These are phyloP conservation scores for Saccharum officinarum DNA, from an alignment of 176 grass and related monocot genomes.

Conservation along the genomic window DNA sequence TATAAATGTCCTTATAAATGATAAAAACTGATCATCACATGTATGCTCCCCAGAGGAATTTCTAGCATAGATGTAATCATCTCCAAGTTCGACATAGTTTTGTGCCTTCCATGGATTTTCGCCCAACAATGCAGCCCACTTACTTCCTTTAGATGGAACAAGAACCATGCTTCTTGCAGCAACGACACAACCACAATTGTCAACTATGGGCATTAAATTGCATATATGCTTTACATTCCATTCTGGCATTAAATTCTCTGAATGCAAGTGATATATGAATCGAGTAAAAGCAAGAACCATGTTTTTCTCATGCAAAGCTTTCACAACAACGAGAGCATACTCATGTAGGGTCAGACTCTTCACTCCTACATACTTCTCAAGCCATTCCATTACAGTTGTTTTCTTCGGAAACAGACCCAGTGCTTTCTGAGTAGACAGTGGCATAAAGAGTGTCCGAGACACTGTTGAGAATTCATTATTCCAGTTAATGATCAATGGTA, in stretches of 20 bases:
- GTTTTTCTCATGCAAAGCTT: constrained; percentile 13
- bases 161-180: constrained; percentile 9
- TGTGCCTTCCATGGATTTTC: constrained; percentile 39
- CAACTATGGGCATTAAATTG: constrained; percentile 18
- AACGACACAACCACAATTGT: constrained; percentile 28
- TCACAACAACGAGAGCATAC: constrained; percentile 15
- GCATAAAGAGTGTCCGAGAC: background rate
- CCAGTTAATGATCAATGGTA: constrained; percentile 34
- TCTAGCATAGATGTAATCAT: constrained; percentile 27
- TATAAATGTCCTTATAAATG: constrained; percentile 30
- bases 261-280: constrained; percentile 35
- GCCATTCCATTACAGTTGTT: constrained; percentile 31
- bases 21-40: constrained; percentile 21
- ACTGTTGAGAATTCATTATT: constrained; percentile 23
- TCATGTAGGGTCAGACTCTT: constrained; percentile 7
- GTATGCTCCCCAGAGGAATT: background rate
- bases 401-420: background rate
- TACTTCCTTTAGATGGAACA: constrained; percentile 35
- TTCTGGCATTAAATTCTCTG: constrained; percentile 25
- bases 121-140: constrained; percentile 41
- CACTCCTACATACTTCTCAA: constrained; percentile 16
- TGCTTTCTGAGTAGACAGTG: constrained; percentile 13
- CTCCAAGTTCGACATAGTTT: constrained; percentile 37
- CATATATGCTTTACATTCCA: constrained; percentile 14
- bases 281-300: constrained; percentile 28